phyloP scores from a whole-genome alignment of 106 monocot genomes.

The Platanthera zijinensis region DNA sequence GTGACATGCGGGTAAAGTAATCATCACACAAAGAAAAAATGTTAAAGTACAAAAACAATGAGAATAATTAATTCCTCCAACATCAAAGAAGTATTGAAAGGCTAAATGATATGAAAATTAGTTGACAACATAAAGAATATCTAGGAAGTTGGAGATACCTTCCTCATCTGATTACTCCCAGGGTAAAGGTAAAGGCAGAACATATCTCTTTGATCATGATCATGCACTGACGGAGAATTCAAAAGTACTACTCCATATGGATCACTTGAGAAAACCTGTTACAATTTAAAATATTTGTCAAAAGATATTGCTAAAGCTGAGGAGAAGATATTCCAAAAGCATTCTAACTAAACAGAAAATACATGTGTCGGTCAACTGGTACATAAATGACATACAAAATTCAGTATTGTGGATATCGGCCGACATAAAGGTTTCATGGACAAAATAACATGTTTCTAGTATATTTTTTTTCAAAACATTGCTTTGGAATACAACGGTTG shows the following conservation, averaged over 20 bases:
- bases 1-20: not conserved
- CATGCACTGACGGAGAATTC: slow-evolving; percentile 42
- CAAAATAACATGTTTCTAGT: too few species aligned
- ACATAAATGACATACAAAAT: not conserved
- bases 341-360: not conserved
- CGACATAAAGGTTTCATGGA: too few species aligned
- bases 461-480: too few species aligned
- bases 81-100: not conserved
- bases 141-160: slow-evolving; percentile 28
- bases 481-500: too few species aligned
- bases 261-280: slow-evolving; percentile 56
- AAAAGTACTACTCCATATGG: slow-evolving; percentile 71
- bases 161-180: slow-evolving; percentile 51
- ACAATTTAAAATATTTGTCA: slow-evolving; percentile 9
- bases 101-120: not conserved
- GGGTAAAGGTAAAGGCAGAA: slow-evolving; percentile 68
- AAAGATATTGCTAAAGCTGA: not conserved
- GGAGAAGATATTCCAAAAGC: slow-evolving; percentile 2
- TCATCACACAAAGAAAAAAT: not conserved
- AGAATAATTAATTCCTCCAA: not conserved
- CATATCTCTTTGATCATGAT: slow-evolving; percentile 65
- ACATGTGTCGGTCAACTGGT: not conserved
- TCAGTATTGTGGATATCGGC: too few species aligned
- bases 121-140: not conserved
- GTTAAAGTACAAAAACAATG: not conserved